Base-by-base conservation (phyloP, 352 stramenopile genomes). In the Peronosclerospora sorghi region DNA sequence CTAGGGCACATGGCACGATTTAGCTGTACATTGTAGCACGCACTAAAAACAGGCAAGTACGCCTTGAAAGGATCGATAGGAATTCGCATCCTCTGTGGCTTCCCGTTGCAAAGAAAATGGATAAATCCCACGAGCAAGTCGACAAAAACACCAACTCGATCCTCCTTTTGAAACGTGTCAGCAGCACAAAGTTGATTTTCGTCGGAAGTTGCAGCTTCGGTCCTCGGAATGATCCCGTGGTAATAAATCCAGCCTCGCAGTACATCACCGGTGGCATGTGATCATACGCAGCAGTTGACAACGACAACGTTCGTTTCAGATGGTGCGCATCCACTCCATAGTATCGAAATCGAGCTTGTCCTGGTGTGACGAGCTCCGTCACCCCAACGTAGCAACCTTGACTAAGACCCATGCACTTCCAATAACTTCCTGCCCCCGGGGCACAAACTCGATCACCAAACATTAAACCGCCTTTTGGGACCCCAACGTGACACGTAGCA, bases 221-320 rank as follows among this genome's bases (percentile, higher is more conserved):
- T 7, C n/a, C 73, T 34, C 68, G 54, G 20, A 86, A 86, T 29
- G 70, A 64, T 32, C 73, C 70, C n/a, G 62, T 82, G 0, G 73
- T 83, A 52, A 86, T 71, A 39, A 83, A 72, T 7, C 73, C 73
- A 9, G 53, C 62, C 46, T 82, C 68, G 19, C 68, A 72, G 37
- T 86, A 86, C 70, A 86, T 86, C 42, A 86, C 65, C n/a, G 70
- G 70, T 2, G 73, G 66, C 44, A 86, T 76, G 51, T 76, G 54
- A 35, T 86, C 68, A 45, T 65, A 86, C 19, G 69, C 70, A 0
- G 68, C 63, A 17, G 64, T 65, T 3, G 70, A 60, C 18, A 77
- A 52, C 18, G 65, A 76, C 24, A 82, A 43, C 21, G 71, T 56
- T 23, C 68, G 54, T 15, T 64, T 55, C 0, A 73, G 53, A 23